These are phyloP conservation scores for Ephemerocybe angulata DNA, from an alignment of 768 basidiomycete genomes.

Conservation along the genomic window DNA sequence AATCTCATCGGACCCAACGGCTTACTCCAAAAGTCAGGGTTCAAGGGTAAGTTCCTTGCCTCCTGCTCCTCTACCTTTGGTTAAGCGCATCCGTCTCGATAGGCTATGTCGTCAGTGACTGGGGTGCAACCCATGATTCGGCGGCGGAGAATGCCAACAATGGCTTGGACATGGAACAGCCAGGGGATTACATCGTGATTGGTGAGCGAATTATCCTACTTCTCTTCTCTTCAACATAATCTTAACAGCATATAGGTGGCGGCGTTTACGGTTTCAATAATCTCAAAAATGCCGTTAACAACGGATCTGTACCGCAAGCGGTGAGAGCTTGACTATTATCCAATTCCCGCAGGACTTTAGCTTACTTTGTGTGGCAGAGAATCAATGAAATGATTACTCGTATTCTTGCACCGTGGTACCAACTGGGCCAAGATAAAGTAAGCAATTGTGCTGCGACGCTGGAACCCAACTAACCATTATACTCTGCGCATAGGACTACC, in stretches of 20 bases:
- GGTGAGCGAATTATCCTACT: conserved; percentile 23
- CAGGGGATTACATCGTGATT: conserved; percentile 45
- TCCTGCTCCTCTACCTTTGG: too few relatives aligned
- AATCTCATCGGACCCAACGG: conserved; percentile 42
- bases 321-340: conserved; percentile 18
- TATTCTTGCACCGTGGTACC: conserved; percentile 45
- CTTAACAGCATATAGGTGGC: conserved; percentile 27
- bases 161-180: conserved; percentile 51
- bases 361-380: conserved; percentile 21
- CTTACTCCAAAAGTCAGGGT: conserved; percentile 36
- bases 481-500: conserved; percentile 34
- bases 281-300: conserved; percentile 33
- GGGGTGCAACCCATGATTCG: conserved; percentile 49
- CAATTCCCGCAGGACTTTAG: background rate
- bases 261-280: conserved; percentile 26
- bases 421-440: conserved; percentile 47
- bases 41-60: conserved; percentile 31
- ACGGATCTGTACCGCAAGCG: conserved; percentile 28
- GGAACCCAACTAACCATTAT: background rate
- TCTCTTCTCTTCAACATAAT: background rate
- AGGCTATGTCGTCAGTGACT: conserved; percentile 51
- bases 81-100: background rate
- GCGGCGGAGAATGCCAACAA: conserved; percentile 44
- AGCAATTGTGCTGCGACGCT: conserved; percentile 6
- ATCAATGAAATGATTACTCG: conserved; percentile 45